A percentile compares a stretch with the other conserved stretches of the same genome.
These are phyloP conservation scores for Russula sp. DNA, from an alignment of 768 basidiomycete species.

Conservation along the genomic window DNA sequence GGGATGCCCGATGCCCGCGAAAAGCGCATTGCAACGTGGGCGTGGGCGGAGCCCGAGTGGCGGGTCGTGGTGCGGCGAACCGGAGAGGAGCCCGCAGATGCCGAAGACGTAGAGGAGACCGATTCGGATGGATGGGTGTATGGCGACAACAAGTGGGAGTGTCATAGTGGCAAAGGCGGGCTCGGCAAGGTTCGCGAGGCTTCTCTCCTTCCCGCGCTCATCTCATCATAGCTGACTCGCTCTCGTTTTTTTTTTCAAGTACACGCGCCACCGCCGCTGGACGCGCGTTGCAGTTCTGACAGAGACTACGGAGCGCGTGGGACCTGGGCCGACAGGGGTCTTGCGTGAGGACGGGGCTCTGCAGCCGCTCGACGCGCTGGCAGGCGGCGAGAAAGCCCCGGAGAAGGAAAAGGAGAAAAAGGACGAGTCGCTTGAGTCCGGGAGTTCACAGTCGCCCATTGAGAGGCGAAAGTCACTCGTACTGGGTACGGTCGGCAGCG, in stretches of 20 bases:
- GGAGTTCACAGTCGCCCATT: background rate
- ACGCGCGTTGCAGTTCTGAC: slow-evolving; percentile 73
- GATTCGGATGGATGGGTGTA: slow-evolving; percentile 92
- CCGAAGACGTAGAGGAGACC: slow-evolving; percentile 46
- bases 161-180: slow-evolving; percentile 64
- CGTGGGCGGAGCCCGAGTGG: slow-evolving; percentile 93
- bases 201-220: background rate
- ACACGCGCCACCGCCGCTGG: slow-evolving; percentile 83
- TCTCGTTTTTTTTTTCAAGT: slow-evolving; percentile 38
- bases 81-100: slow-evolving; percentile 35
- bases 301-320: slow-evolving; percentile 61
- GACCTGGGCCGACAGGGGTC: slow-evolving; percentile 29
- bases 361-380: slow-evolving; percentile 5
- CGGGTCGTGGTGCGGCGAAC: slow-evolving; percentile 57
- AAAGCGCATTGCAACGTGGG: slow-evolving; percentile 76
- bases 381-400: background rate
- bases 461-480: slow-evolving; percentile 5
- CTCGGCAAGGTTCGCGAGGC: slow-evolving; percentile 63
- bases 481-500: slow-evolving; percentile 16
- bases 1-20: slow-evolving; percentile 37
- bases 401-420: slow-evolving; percentile 7
- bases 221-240: background rate
- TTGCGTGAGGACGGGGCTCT: slow-evolving; percentile 22
- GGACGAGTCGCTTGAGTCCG: background rate
- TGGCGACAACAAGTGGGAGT: slow-evolving; percentile 95